Conservation (phyloP, 1,284 basidiomycete species). For the Meira nashicola region DNA sequence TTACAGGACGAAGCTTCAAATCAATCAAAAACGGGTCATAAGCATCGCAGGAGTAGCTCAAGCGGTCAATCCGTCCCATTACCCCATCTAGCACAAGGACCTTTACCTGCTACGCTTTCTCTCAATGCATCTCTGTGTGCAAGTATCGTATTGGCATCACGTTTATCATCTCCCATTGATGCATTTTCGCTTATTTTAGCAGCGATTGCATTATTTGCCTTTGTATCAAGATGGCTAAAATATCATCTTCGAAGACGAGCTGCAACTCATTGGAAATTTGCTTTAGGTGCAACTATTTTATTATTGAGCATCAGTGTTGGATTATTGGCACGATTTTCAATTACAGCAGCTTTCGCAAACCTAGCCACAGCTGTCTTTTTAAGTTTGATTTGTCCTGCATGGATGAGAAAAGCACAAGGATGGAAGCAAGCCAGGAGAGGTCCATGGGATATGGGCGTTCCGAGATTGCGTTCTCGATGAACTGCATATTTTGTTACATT, state of each 20-base stretch:
- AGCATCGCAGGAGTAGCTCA: slow-evolving; percentile 21
- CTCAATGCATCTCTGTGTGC: slow-evolving; percentile 92
- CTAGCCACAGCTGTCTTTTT: slow-evolving; percentile 19
- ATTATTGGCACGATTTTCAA: slow-evolving; percentile 1
- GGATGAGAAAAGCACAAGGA: slow-evolving; percentile 34
- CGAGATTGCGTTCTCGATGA: not conserved
- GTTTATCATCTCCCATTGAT: slow-evolving; percentile 72
- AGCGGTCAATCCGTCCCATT: not conserved
- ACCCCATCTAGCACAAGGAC: not conserved
- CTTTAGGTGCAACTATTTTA: not conserved
- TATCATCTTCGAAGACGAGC: not conserved
- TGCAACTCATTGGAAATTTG: not conserved
- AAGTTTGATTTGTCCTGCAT: slow-evolving; percentile 28
- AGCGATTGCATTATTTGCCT: slow-evolving; percentile 57
- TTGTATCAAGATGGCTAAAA: slow-evolving; percentile 15
- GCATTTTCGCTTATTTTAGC: slow-evolving; percentile 88
- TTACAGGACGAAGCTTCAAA: not conserved
- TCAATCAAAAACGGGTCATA: slow-evolving; percentile 31
- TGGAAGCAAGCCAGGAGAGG: slow-evolving; percentile 41
- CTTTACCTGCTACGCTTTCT: slow-evolving; percentile 72
- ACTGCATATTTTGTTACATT: not conserved
- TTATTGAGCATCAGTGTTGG: not conserved
- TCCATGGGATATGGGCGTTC: slow-evolving; percentile 29
- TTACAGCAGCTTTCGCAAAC: slow-evolving; percentile 3
- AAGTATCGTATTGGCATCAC: slow-evolving; percentile 86